These are phyloP conservation scores for Santalum album DNA, from an alignment of 164 flowering plant species.

Conservation along the genomic window DNA sequence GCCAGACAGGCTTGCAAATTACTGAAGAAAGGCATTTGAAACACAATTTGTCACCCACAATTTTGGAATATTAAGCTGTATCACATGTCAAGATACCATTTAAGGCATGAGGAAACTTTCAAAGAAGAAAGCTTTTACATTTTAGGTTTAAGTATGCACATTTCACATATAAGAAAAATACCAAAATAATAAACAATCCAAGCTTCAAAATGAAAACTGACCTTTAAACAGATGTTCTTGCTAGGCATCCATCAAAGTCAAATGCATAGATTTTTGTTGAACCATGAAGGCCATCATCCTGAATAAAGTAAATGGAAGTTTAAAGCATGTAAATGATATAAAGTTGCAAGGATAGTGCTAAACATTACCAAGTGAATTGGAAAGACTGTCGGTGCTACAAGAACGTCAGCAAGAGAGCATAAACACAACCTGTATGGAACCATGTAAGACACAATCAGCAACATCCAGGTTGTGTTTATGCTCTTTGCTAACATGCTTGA, in stretches of 20 bases:
- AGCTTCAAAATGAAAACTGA: constrained; percentile 9
- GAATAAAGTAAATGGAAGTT: constrained; percentile 1
- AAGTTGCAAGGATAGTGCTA: background rate
- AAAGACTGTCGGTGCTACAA: no score
- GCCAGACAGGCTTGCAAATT: background rate
- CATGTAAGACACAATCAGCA: background rate
- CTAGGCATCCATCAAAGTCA: constrained; percentile 99
- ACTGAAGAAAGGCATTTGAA: no score
- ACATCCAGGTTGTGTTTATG: background rate
- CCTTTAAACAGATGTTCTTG: constrained; percentile 70
- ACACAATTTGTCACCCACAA: no score
- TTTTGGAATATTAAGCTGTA: background rate
- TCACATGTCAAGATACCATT: background rate
- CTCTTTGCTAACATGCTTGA: no score
- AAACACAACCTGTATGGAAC: constrained; percentile 15
- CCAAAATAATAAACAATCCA: background rate
- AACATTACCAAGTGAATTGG: background rate
- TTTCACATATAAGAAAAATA: background rate
- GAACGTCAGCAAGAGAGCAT: no score
- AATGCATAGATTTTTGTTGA: constrained; percentile 91
- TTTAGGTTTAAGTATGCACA: background rate
- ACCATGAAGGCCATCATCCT: constrained; percentile 78
- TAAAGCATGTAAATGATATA: background rate
- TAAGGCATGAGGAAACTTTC: background rate
- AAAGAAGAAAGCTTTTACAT: no score